These are phyloP conservation scores for Fusarium chuoi DNA, from an alignment of 2,329 filamentous ascomycete species.

Conservation along the genomic window DNA sequence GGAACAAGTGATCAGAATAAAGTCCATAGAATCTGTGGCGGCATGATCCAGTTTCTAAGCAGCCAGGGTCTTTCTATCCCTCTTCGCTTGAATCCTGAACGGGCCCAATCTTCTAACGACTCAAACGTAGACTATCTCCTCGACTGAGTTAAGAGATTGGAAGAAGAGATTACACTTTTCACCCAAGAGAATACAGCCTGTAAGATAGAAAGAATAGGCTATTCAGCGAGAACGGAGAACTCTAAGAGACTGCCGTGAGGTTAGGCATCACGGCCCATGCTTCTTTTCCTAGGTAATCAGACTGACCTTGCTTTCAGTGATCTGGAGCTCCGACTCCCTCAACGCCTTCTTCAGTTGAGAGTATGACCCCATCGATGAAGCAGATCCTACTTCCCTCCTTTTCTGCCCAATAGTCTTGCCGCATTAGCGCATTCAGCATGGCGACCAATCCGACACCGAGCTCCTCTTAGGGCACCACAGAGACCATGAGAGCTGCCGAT, in stretches of 20 bases:
- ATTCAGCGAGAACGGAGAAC: background rate
- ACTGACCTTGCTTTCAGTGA: no score
- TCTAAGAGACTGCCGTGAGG: background rate
- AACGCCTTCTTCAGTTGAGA: background rate
- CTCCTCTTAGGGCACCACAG: background rate
- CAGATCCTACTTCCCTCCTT: background rate
- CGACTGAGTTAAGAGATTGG: background rate
- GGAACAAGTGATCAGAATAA: background rate
- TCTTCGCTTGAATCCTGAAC: background rate
- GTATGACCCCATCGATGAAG: background rate
- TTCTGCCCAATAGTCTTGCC: background rate
- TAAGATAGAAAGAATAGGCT: background rate
- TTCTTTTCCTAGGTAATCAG: no score
- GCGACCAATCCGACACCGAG: background rate
- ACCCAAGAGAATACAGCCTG: background rate
- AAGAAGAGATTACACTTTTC: background rate
- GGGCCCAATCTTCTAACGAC: background rate
- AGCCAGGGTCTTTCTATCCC: background rate
- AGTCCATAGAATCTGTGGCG: background rate
- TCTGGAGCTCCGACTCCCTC: no score
- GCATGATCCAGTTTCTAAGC: background rate
- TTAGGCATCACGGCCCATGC: background rate
- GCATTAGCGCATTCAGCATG: background rate
- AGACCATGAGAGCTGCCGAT: background rate
- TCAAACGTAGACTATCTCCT: background rate